Conservation (phyloP, 2,329 filamentous ascomycete species). For the Atkinsonella texensis region DNA sequence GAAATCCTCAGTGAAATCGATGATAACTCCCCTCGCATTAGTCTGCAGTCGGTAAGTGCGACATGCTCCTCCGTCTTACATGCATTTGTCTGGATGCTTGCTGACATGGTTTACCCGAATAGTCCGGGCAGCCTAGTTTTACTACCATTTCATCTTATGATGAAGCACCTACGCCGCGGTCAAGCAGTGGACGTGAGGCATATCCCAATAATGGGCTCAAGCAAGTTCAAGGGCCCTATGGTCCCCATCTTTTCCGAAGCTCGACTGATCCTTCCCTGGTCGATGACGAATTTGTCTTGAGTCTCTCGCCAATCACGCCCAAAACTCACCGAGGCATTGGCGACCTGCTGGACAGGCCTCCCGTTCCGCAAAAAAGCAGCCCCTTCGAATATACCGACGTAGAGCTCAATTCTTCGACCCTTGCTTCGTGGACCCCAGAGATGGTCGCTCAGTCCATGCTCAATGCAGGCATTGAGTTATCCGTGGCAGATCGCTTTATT, state of each 20-base stretch:
- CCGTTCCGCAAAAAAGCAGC: conserved; percentile 27
- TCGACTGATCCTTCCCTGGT: conserved; percentile 37
- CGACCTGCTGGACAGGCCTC: conserved; percentile 15
- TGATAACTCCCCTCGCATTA: conserved; percentile 54
- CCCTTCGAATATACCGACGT: conserved; percentile 45
- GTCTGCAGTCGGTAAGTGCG: conserved; percentile 57
- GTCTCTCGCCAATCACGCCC: conserved; percentile 63
- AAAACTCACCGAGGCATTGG: conserved; percentile 36
- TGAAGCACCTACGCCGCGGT: conserved; percentile 67
- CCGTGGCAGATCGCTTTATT: conserved; percentile 71
- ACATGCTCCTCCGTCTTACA: background rate
- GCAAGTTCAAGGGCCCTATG: conserved; percentile 66
- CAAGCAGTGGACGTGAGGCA: conserved; percentile 44
- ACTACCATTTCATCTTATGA: conserved; percentile 82
- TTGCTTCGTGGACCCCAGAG: conserved; percentile 58
- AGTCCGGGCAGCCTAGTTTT: conserved; percentile 64
- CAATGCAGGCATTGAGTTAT: conserved; percentile 64
- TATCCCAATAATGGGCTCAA: conserved; percentile 51
- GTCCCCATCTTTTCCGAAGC: conserved; percentile 75
- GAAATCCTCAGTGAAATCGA: conserved; percentile 41
- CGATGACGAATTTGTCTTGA: conserved; percentile 43
- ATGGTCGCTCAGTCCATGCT: conserved; percentile 83
- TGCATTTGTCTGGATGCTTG: background rate
- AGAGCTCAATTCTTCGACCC: conserved; percentile 44
- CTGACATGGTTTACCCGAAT: conserved; percentile 6